A percentile compares a stretch with the other conserved stretches of the same genome.
Evolutionary conservation across 73 alveolate genomes (phyloP).

Genomic region (Stentor roeselii): DNA sequence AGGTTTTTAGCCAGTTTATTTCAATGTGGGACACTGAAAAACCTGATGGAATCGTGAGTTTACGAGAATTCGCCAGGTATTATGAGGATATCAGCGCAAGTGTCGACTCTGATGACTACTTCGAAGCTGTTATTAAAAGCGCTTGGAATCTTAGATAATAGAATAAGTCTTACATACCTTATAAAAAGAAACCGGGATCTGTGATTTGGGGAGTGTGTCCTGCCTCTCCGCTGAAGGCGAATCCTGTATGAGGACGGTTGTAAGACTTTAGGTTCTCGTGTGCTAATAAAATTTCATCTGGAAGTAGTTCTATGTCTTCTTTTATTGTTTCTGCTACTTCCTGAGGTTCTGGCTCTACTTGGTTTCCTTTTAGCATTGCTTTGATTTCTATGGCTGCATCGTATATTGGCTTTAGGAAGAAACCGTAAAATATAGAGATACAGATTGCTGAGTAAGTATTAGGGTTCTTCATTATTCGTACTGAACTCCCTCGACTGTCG

Average conservation of each 20-base stretch:
- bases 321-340: neutral
- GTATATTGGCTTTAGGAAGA: neutral
- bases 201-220: constrained; percentile 62
- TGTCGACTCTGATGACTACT: constrained; percentile 80
- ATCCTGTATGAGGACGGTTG: constrained; percentile 42
- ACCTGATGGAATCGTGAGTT: constrained; percentile 73
- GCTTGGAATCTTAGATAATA: constrained; percentile 78
- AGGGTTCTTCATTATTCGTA: neutral
- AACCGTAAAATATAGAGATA: neutral
- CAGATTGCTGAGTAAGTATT: neutral
- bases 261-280: neutral
- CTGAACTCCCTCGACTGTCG: neutral
- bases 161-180: neutral
- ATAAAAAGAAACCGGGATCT: constrained; percentile 31
- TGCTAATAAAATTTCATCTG: constrained; percentile 1
- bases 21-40: constrained; percentile 69
- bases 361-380: neutral
- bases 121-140: constrained; percentile 68
- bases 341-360: neutral
- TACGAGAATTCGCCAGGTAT: constrained; percentile 77
- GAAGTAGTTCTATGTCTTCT: neutral
- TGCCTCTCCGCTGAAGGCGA: constrained; percentile 60
- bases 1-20: constrained; percentile 66
- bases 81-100: constrained; percentile 75
- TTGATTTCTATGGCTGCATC: neutral